These are phyloP conservation scores for Willaertia magna DNA, from an alignment of 208 protist genomes.

Conservation along the genomic window DNA sequence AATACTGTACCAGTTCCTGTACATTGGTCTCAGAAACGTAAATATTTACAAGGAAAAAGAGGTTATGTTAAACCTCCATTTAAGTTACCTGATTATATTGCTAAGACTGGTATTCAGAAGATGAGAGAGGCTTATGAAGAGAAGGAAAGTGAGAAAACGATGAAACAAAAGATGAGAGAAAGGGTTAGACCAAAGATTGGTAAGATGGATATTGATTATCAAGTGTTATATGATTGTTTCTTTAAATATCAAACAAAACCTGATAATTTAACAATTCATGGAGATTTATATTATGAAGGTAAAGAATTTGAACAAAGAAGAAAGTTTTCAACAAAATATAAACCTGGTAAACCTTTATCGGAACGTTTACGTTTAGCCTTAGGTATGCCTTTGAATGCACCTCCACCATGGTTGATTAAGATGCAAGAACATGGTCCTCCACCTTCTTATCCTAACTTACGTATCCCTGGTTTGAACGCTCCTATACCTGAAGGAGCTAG, in stretches of 20 bases:
- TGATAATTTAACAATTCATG: constrained; percentile 54
- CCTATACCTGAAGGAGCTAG: constrained; percentile 57
- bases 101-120: constrained; percentile 66
- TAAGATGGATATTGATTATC: constrained; percentile 77
- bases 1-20: constrained; percentile 83
- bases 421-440: constrained; percentile 96
- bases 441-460: constrained; percentile 91
- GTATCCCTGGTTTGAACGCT: constrained; percentile 84
- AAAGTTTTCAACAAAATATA: constrained; percentile 29
- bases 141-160: constrained; percentile 44
- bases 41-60: constrained; percentile 86
- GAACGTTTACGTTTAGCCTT: constrained; percentile 81
- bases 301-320: constrained; percentile 68
- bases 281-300: constrained; percentile 93
- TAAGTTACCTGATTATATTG: constrained; percentile 73
- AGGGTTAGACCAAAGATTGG: constrained; percentile 60
- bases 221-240: constrained; percentile 89
- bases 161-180: constrained; percentile 45
- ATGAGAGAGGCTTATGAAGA: constrained; percentile 60
- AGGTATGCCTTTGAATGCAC: constrained; percentile 69
- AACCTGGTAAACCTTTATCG: constrained; percentile 55
- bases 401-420: constrained; percentile 96
- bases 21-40: constrained; percentile 94
- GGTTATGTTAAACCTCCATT: constrained; percentile 70
- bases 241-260: constrained; percentile 93